Base-by-base conservation (phyloP, 1,284 basidiomycete species). In the Laetiporus sulphureus region DNA sequence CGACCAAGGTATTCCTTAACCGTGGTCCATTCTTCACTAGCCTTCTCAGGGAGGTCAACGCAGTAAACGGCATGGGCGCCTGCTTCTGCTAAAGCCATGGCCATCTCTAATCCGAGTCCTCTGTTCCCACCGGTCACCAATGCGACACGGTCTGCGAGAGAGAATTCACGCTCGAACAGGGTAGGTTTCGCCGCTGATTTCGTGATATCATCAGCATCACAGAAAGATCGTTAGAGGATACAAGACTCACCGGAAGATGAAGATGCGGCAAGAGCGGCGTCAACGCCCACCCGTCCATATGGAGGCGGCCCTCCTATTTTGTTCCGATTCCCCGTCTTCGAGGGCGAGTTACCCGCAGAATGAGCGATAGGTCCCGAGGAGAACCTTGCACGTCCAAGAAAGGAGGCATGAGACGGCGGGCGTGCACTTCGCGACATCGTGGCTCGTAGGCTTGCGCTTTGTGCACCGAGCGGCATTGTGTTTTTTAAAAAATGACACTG, bases 91-190 rank as follows among this genome's bases (percentile, higher is more conserved):
- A 89, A 65, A 4, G 82, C 77, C 43, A 89, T 69, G 22, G 86
- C 86, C 75, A 88, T 83, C 63, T 89, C 86, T 31, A 92, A 73
- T 3, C 90, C 89, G 8, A 92, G 72, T 2, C 89, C 89, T 36
- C 89, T 73, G 53, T 86, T 87, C 2, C 72, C 90, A 10, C 87
- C 87, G 0, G 87, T 85, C 32, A 91, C 77, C 45, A 91, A 68
- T 25, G 76, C 82, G 12, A 88, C 84, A 19, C 84, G 78, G 52
- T 80, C 81, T n/a, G 66, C 66, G 31, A 91, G 72, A 8, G 77
- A 73, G 65, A 92, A 91, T 55, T 88, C 86, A 45, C 81, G 48
- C 68, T 55, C 74, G 80, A 51, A 88, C 71, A 59, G 47, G 25
- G 59, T 61, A 5, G 55, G 52, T n/a, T 43, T 45, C 16, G 56